Base-by-base conservation (phyloP, 2,329 filamentous ascomycete genomes). In the Curvularia eragrostidis region DNA sequence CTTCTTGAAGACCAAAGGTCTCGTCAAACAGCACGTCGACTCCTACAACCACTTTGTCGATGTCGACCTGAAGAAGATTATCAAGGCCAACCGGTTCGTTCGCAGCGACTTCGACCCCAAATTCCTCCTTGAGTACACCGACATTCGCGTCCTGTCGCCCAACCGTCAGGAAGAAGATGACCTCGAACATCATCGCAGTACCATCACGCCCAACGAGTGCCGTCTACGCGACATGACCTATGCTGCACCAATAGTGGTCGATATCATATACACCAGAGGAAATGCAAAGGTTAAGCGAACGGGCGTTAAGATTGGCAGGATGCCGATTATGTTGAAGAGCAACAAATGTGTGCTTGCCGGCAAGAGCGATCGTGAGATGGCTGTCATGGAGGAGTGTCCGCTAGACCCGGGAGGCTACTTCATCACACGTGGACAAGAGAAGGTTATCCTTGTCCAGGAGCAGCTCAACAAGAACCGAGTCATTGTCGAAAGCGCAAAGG, bases 21-120 rank as follows among this genome's bases (percentile, higher is more conserved):
- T 97, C 56, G 93, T 97, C 52, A 97, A 97, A 78, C 94, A 98
- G 82, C 93, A 97, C 77, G 94, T 97, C 73, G 96, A 99, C 81
- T 98, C 95, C 23, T 99, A 96, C 84, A 97, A 99, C 80, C 97
- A 95, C 80, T 98, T 99, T 70, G 90, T 97, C 66, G 92, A 99
- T 68, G 90, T 96, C 55, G 93, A 98, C 75, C 88, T 99, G 76
- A 97, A 97, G 80, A 93, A 97, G 70, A 99, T 99, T 68, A 90
- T 99, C 65, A 89, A 91, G 74, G 91, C 94, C 50, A 98, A 97
- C 75, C 88, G 90, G 48, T 89, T 88, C 39, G 91, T 99, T 63
- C 87, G 90, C 66, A 97, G 93, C 77, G 94, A 98, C 81, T 91
- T 95, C 44, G 93, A 98, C 72, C 91, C 90, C 63, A 90, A 90